phyloP scores from a whole-genome alignment of 2,329 filamentous ascomycete genomes.

The Aspergillus sp. region DNA sequence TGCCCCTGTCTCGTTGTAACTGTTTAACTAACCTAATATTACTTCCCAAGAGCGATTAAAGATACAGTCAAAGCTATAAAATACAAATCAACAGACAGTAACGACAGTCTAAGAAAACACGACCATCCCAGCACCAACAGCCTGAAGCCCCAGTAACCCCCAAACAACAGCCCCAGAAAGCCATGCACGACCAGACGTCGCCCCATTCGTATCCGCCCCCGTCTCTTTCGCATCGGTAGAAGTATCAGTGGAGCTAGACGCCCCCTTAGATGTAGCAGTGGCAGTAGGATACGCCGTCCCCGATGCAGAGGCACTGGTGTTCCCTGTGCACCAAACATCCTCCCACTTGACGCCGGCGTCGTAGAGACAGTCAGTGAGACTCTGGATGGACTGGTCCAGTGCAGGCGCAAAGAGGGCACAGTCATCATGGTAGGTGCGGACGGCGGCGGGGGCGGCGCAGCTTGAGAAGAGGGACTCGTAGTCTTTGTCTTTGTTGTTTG shows the following conservation, averaged over 20 bases:
- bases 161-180: background rate
- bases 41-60: too few species aligned
- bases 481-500: slow-evolving; percentile 19
- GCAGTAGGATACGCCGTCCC: background rate
- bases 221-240: background rate
- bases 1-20: too few species aligned
- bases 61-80: too few species aligned
- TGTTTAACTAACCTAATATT: too few species aligned
- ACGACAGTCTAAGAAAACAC: background rate
- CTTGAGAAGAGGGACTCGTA: slow-evolving; percentile 18
- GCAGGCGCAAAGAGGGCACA: slow-evolving; percentile 25
- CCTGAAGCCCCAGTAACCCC: background rate
- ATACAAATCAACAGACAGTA: too few species aligned
- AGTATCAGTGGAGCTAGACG: background rate
- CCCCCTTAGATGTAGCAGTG: background rate
- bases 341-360: slow-evolving; percentile 21
- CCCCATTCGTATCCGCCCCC: background rate
- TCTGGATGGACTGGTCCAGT: slow-evolving; percentile 23
- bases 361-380: slow-evolving; percentile 27
- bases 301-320: background rate
- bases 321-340: slow-evolving; percentile 26
- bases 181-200: background rate
- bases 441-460: slow-evolving; percentile 21
- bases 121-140: background rate
- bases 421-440: slow-evolving; percentile 21